Percentiles rank a stretch among this genome's conserved stretches.
Conservation (phyloP, 2,329 filamentous ascomycete species). For the Colletotrichum somersetense region DNA sequence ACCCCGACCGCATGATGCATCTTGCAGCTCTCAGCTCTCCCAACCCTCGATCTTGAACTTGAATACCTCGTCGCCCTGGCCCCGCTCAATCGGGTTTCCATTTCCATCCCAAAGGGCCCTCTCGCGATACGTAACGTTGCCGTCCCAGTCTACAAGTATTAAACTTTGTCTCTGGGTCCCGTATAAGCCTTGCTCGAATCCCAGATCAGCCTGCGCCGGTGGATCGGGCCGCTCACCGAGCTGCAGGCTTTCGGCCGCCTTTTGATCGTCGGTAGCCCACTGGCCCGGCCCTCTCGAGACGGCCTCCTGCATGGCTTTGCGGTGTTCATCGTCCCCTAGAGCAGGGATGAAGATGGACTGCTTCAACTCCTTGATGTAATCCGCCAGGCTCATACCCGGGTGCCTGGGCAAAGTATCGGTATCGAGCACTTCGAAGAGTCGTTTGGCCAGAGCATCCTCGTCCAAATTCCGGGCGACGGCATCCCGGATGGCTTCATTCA, state of each 20-base stretch:
- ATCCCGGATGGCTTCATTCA: constrained; percentile 58
- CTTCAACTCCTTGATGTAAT: constrained; percentile 66
- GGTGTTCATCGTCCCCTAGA: constrained; percentile 64
- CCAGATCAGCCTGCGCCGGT: constrained; percentile 45
- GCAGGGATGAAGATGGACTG: constrained; percentile 72
- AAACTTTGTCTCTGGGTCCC: constrained; percentile 75
- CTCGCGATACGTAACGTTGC: constrained; percentile 71
- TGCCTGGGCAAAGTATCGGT: constrained; percentile 65
- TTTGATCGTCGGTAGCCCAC: constrained; percentile 56
- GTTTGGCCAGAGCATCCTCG: constrained; percentile 64
- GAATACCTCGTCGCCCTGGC: constrained; percentile 67
- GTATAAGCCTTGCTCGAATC: constrained; percentile 71
- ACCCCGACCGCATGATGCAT: background rate
- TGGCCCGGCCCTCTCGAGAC: constrained; percentile 53
- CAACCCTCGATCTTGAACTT: constrained; percentile 69
- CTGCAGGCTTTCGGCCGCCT: constrained; percentile 51
- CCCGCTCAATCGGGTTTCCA: constrained; percentile 66
- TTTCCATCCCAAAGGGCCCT: constrained; percentile 70
- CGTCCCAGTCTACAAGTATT: constrained; percentile 72
- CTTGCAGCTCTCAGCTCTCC: constrained; percentile 49
- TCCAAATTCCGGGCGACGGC: constrained; percentile 52
- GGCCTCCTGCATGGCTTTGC: constrained; percentile 59
- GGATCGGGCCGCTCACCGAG: constrained; percentile 47
- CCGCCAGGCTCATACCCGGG: constrained; percentile 60
- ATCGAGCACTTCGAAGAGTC: constrained; percentile 68